Evolutionary conservation across 768 basidiomycete species (phyloP), one percentile per base, ranked within the genome.

Genomic region (Kwoniella shandongensis): DNA sequence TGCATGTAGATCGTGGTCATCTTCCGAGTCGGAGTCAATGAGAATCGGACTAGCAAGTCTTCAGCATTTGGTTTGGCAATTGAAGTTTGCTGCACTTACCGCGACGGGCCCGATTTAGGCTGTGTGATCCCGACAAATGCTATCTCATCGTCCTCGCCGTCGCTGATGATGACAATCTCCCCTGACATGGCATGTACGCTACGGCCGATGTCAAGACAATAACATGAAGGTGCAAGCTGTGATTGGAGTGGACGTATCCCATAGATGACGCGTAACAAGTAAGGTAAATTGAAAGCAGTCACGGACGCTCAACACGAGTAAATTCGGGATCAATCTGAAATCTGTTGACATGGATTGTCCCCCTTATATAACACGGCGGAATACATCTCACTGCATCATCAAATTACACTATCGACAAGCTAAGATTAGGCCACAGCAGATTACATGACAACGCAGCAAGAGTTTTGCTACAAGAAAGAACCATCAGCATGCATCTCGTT

Each of bases 381-480:
- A n/a, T n/a, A 6, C 32, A 6, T 32, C 13, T 13, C 13, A 13
- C 32, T 32, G 32, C 32, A 32, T 32, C 32, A 13, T 6, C 32
- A 32, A 32, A 32, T 13, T 32, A 32, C 13, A 32, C 7, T 32
- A 46, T 26, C 20, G n/a, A 27, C 4, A 26, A 23, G 15, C 45
- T 47, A 27, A 27, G 25, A 45, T 10, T 12, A 27, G 44, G 22
- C 13, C 41, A 18, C 10, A 17, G 11, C 13, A 12, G 22, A 35
- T 60, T 72, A 80, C 72, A 77, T 77, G 77, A 94, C 79, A 60
- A 89, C 81, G 73, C 92, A 96, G 79, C 93, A 97, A 23, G 88
- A 88, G 79, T 96, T 96, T 89, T 94, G 91, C 89, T 92, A 73
- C 27, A 32, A 3, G 38, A 36, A 15, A 3, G 38, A 36, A 15